phyloP scores from a whole-genome alignment of 768 basidiomycete genomes.

The Scleroderma citrinum region DNA sequence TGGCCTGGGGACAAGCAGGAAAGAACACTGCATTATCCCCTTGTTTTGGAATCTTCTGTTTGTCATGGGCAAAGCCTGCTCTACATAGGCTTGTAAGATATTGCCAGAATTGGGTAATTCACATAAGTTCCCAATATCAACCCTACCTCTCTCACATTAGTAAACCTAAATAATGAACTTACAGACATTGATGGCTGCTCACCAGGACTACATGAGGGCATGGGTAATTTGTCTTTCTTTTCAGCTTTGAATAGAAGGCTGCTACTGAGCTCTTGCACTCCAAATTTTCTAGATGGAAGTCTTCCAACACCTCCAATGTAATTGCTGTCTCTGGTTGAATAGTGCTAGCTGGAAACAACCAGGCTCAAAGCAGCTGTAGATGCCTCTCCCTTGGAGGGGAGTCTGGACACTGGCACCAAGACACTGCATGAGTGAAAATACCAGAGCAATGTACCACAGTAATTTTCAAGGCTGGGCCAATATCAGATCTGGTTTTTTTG shows the following conservation, averaged over 20 bases:
- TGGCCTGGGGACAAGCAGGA: conserved; percentile 22
- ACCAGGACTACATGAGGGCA: no score
- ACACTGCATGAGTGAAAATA: conserved; percentile 1
- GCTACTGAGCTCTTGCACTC: conserved; percentile 11
- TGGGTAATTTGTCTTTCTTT: no score
- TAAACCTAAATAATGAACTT: no score
- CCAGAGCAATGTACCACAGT: neutral
- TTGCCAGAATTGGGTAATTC: neutral
- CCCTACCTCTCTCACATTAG: no score
- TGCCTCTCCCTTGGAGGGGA: neutral
- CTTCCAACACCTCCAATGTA: conserved; percentile 4
- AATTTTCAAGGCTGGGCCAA: neutral
- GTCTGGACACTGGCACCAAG: conserved; percentile 1
- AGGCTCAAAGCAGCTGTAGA: neutral
- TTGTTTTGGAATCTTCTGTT: neutral
- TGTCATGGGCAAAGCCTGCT: conserved; percentile 9
- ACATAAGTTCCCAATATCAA: conserved; percentile 8
- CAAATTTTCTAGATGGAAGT: conserved; percentile 7
- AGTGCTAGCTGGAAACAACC: conserved; percentile 4
- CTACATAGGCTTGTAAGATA: conserved; percentile 2
- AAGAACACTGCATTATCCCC: conserved; percentile 19
- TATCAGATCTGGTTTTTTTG: no score
- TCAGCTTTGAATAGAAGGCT: conserved; percentile 7
- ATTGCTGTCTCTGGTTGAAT: conserved; percentile 3
- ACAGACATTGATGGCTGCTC: no score